These are phyloP conservation scores for Schizosaccharomyces japonicus DNA, from an alignment of 805 yeast species.

Conservation along the genomic window DNA sequence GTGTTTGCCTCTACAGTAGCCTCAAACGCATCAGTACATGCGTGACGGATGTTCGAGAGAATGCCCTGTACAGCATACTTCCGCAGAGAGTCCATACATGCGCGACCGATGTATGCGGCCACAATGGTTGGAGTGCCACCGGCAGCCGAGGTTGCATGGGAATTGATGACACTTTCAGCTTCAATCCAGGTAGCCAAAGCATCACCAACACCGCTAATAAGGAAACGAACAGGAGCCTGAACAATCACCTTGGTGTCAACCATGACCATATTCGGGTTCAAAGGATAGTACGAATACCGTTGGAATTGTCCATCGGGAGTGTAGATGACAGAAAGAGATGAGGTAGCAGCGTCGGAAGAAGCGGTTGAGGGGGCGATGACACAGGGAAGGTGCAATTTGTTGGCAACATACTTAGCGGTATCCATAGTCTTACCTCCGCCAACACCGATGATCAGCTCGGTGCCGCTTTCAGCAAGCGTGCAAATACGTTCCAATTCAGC, in stretches of 20 bases:
- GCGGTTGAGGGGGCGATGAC: constrained; percentile 1
- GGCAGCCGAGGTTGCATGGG: background rate
- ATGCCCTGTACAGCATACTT: constrained; percentile 1
- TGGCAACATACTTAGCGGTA: constrained; percentile 19
- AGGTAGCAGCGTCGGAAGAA: constrained; percentile 3
- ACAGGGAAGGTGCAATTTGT: background rate
- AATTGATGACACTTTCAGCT: background rate
- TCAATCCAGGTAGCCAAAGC: constrained; percentile 2
- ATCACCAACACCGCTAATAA: constrained; percentile 2
- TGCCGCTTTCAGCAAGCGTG: background rate
- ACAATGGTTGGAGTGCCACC: constrained; percentile 1
- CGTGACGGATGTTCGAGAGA: background rate
- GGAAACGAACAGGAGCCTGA: constrained; percentile 1
- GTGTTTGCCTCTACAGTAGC: constrained; percentile 1
- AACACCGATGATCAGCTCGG: background rate
- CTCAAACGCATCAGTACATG: constrained; percentile 1
- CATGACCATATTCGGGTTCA: background rate
- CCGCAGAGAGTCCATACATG: background rate
- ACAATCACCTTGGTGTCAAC: constrained; percentile 2
- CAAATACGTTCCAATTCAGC: background rate
- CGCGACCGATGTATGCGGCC: background rate
- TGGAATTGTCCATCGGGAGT: background rate
- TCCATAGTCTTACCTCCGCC: constrained; percentile 27
- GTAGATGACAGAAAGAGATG: constrained; percentile 5
- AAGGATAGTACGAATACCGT: background rate